Base-by-base conservation (phyloP, 495 filamentous ascomycete species). In the Hypoxylon crocopeplum region DNA sequence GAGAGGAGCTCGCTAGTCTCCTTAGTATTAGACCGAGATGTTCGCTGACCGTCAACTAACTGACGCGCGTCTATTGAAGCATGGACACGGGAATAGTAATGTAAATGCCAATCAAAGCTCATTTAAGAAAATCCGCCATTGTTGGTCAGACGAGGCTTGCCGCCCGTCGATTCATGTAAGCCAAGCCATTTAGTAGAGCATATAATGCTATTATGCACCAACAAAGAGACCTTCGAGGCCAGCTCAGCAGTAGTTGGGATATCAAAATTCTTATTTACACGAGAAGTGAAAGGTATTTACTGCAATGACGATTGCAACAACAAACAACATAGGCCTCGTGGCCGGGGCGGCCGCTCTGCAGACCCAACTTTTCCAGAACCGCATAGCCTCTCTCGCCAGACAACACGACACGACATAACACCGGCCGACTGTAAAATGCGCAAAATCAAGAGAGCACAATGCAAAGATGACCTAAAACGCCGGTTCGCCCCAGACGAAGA, bases 401-500 rank as follows among this genome's bases (percentile, higher is more conserved):
- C 61, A 50, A 51, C 37, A 58, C 25, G 37, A 49, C 50, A 56
- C 44, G 16, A 51, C 48, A 51, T 59, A 64, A 55, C 55, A 59
- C 61, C 55, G 38, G 39, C 55, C 61, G 38, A 59, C 44, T 51
- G 49, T 64, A 59, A 19, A 55, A 59, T 59, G 61, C 55, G 59
- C 44, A 51, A 38, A 59, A 59, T 59, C 50, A 48, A 64, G 55
- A 45, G 55, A 30, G 54, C 47, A 38, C 32, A 64, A 64, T 64
- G 61, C 55, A 64, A 32, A 56, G 24, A 39, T 59, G 55, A 64
- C 46, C 61, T 55, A 36, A 55, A 55, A 53, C 61, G 50, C 61
- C 61, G 61, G 59, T 59, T 64, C 61, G 55, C 51, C 55, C 58
- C 50, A 59, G 49, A 46, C 41, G 38, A 46, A 40, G 42, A 34